Percentiles rank a stretch among this genome's conserved stretches.
These are phyloP conservation scores for Nemophila menziesii DNA, from an alignment of 257 asterid genomes.

Conservation along the genomic window DNA sequence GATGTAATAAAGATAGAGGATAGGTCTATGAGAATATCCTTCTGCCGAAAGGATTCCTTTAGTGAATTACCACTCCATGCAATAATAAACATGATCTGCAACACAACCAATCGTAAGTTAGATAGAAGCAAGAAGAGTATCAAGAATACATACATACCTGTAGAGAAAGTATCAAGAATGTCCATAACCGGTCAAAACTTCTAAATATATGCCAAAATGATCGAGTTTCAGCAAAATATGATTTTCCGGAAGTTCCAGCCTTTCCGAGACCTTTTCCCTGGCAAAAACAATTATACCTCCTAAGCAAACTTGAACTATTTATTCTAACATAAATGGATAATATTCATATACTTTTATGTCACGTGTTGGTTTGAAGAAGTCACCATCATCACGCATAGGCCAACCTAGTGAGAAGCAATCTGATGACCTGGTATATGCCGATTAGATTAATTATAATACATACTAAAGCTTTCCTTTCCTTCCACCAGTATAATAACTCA, in stretches of 20 bases:
- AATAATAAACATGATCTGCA: constrained; percentile 67
- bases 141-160: constrained; percentile 41
- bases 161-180: constrained; percentile 65
- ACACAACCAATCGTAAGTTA: constrained; percentile 6
- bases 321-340: constrained; percentile 3
- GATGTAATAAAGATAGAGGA: constrained; percentile 94
- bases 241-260: constrained; percentile 62
- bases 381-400: constrained; percentile 98
- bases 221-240: constrained; percentile 87
- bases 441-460: constrained; percentile 12
- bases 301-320: constrained; percentile 18
- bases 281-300: constrained; percentile 15
- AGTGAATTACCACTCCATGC: constrained; percentile 72
- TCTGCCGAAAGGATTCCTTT: constrained; percentile 46
- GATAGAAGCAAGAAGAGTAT: constrained; percentile 6
- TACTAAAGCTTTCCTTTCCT: not conserved
- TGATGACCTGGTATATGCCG: constrained; percentile 43
- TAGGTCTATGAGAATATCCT: constrained; percentile 36
- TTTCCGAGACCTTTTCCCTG: constrained; percentile 56
- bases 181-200: constrained; percentile 96
- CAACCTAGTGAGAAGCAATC: constrained; percentile 94
- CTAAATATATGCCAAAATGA: constrained; percentile 93
- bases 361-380: constrained; percentile 70
- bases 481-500: constrained; percentile 12
- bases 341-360: constrained; percentile 13